Evolutionary conservation across 148 eudicot species (phyloP), one percentile per base, ranked within the genome.

Genomic region (Vaccinium macrocarpon): DNA sequence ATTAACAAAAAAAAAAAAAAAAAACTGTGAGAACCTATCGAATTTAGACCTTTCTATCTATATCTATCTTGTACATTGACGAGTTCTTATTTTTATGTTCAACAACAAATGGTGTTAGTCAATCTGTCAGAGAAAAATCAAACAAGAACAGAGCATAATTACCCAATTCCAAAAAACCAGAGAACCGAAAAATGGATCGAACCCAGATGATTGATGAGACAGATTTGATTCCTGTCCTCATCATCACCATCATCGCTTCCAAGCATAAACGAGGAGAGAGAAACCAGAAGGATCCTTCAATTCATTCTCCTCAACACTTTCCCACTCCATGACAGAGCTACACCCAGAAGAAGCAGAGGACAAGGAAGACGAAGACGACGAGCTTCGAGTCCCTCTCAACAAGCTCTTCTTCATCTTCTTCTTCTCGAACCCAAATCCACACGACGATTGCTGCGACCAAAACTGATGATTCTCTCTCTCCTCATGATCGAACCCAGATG

Each of bases 251-350:
- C 78, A 88, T 55, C 82, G 90, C 82, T 92, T 95, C 98, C 98
- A 95, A 80, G 94, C 94, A 87, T 95, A 95, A 82, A 95, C 93
- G 14, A 95, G 89, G 82, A 95, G 86, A 27, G 98, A 95, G 81
- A 95, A 95, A 18, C 91, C 97, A 73, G 92, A 88, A 73, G 95
- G 95, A n/a, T 91, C 91, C 81, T 90, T 93, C 46, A 95, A 66
- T 51, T 93, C 97, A 82, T 91, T 90, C 83, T 95, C 98, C 68
- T 93, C 97, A 32, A 91, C 90, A 84, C 97, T 93, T 19, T 88
- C 98, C 98, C 98, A 94, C 38, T 93, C 98, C 94, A 94, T 86
- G 5, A 94, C 93, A 11, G 98, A 95, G 27, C 93, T 87, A 68
- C 98, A 91, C 12, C 90, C 89, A 0, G 95, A 93, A 13, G 95